phyloP scores from a whole-genome alignment of 345 rosid species.

The Salix suchowensis region DNA sequence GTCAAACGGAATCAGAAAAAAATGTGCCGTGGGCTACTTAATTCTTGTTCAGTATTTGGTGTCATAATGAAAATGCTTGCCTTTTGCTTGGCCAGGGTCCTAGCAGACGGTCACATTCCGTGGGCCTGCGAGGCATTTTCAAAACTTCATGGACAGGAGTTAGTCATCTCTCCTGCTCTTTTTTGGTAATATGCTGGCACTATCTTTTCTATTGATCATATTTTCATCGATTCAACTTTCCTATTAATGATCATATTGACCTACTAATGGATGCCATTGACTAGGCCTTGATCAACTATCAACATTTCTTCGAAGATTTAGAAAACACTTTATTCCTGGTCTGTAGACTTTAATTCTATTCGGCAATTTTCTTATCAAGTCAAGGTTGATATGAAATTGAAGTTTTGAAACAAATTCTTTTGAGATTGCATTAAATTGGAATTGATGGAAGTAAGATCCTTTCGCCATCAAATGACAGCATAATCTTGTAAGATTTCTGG shows the following conservation, averaged over 20 bases:
- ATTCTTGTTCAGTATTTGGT: neutral
- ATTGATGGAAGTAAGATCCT: no score
- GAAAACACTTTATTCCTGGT: neutral
- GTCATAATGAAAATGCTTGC: neutral
- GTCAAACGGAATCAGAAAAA: neutral
- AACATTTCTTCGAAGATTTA: neutral
- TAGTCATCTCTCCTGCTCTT: conserved; percentile 18
- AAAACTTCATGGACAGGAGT: conserved; percentile 20
- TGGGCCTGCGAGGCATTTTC: conserved; percentile 36
- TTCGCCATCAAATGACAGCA: no score
- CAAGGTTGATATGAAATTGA: neutral
- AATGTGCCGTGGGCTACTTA: neutral
- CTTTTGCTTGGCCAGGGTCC: conserved; percentile 16
- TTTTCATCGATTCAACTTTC: neutral
- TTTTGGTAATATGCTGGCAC: conserved; percentile 16
- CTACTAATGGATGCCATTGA: neutral
- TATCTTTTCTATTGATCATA: no score
- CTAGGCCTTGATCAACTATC: no score
- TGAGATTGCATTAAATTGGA: neutral
- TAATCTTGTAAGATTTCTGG: no score
- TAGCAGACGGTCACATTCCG: conserved; percentile 27
- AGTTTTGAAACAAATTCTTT: neutral
- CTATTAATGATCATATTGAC: neutral
- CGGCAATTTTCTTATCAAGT: neutral
- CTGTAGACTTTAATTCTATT: neutral